Evolutionary conservation across 805 yeast genomes (phyloP).

Genomic region (Lachancea fermentati): DNA sequence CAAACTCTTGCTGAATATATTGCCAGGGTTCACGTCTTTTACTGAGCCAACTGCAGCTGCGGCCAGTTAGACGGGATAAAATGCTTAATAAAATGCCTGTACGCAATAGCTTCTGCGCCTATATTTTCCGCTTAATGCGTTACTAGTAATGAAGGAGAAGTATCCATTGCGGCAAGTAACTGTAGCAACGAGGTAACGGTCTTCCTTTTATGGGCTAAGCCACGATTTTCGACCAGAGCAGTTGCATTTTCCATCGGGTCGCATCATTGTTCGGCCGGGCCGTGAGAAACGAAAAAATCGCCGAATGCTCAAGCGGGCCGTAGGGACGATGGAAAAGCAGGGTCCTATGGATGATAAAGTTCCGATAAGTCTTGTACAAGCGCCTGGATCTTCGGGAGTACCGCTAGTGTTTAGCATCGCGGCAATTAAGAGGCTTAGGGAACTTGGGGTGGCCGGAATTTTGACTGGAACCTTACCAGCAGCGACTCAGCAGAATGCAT

Average conservation of each 20-base stretch:
- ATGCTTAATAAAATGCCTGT: not conserved
- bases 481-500: slow-evolving; percentile 92
- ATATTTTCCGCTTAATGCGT: not conserved
- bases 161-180: not conserved
- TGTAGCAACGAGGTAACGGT: not conserved
- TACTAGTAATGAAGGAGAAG: no score
- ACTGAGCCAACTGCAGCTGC: not conserved
- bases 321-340: not conserved
- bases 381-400: slow-evolving; percentile 22
- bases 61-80: not conserved
- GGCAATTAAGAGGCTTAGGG: slow-evolving; percentile 49
- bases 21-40: not conserved
- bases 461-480: slow-evolving; percentile 77
- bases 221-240: not conserved
- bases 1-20: no score
- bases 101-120: not conserved
- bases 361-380: slow-evolving; percentile 35
- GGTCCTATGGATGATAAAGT: slow-evolving; percentile 10
- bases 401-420: slow-evolving; percentile 57
- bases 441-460: slow-evolving; percentile 66
- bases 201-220: not conserved
- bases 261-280: not conserved
- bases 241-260: no score
- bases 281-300: not conserved
- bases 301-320: no score